Percentiles rank a stretch among this genome's conserved stretches.
Conservation (phyloP, 2,329 filamentous ascomycete genomes). For the Claviceps lovelessii region DNA sequence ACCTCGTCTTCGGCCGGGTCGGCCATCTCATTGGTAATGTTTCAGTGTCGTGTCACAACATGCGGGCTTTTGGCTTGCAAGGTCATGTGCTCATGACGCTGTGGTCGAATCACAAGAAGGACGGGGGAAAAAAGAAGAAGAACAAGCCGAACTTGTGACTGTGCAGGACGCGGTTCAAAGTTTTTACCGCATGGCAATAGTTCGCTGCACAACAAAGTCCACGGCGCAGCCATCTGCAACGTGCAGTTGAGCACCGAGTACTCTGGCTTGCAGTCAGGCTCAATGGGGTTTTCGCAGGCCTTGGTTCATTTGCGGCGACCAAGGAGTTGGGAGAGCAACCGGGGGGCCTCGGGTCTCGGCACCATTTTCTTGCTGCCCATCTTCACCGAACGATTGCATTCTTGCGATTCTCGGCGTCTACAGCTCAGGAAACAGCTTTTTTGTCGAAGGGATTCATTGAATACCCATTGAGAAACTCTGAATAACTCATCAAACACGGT, state of each 20-base stretch:
- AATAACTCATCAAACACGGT: neutral
- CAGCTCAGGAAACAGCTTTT: neutral
- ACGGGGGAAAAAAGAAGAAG: too few relatives aligned
- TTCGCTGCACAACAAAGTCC: neutral
- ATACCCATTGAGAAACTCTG: too few relatives aligned
- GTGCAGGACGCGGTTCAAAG: too few relatives aligned
- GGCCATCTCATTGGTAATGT: neutral
- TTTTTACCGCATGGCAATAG: neutral
- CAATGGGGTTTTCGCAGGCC: neutral
- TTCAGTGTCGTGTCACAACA: neutral
- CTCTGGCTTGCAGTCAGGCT: neutral
- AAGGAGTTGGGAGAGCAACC: neutral
- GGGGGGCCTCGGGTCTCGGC: neutral
- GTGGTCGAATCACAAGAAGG: neutral
- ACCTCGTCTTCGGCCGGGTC: neutral
- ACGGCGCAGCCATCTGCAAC: neutral
- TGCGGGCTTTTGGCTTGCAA: neutral
- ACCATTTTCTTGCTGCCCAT: neutral
- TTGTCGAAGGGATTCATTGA: neutral
- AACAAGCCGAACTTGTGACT: too few relatives aligned
- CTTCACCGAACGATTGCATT: neutral
- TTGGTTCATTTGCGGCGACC: neutral
- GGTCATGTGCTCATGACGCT: neutral
- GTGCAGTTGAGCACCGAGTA: neutral
- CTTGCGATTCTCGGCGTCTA: neutral